Conservation (phyloP, 106 monocot genomes). For the Xerophyta viscosa region DNA sequence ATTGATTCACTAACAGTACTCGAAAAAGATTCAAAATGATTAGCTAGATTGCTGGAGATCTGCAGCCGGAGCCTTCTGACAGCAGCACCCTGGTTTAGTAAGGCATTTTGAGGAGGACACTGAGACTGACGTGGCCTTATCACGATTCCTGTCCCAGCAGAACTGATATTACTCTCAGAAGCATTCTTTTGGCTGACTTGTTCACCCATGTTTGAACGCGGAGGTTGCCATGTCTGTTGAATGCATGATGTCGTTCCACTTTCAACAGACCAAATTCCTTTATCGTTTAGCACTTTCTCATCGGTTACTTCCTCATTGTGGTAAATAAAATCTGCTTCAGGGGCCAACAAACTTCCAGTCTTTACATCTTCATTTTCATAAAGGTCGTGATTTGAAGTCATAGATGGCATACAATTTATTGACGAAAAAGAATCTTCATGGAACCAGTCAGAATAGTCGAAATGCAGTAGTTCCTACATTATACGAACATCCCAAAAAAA, state of each 20-base stretch:
- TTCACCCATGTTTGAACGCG: not conserved
- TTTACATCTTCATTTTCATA: not conserved
- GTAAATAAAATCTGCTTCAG: not conserved
- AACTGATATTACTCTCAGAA: not conserved
- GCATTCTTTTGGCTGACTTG: not conserved
- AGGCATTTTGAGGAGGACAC: not conserved
- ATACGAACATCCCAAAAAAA: no score
- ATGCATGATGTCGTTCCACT: not conserved
- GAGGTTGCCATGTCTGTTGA: not conserved
- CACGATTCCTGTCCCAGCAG: not conserved
- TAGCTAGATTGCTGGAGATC: no score
- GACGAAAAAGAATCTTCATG: not conserved
- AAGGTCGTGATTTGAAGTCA: not conserved
- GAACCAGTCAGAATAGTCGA: not conserved
- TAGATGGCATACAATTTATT: not conserved
- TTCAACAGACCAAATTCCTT: not conserved
- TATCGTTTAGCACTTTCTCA: not conserved
- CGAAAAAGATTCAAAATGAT: not conserved
- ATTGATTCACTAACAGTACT: not conserved
- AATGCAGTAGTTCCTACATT: not conserved
- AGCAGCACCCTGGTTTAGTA: slow-evolving; percentile 8
- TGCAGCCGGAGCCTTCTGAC: slow-evolving; percentile 11
- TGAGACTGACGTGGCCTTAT: not conserved
- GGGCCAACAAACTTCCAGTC: not conserved
- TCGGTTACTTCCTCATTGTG: not conserved